These are phyloP conservation scores for Cryphonectria radicalis DNA, from an alignment of 2,329 filamentous ascomycete genomes.

Conservation along the genomic window DNA sequence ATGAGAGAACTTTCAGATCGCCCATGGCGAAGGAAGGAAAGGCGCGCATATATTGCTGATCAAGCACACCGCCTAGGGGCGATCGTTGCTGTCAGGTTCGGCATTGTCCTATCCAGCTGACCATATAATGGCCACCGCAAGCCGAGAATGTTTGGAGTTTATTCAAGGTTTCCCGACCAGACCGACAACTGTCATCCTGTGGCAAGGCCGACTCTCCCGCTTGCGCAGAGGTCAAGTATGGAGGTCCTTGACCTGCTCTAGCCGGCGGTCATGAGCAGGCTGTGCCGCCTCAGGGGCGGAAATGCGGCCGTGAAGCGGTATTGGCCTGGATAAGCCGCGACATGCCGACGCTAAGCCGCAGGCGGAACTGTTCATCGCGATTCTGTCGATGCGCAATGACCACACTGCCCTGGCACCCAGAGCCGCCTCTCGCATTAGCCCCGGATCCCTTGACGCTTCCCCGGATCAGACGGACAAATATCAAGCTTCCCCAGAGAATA, in stretches of 20 bases:
- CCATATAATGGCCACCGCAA: conserved; percentile 15
- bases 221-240: conserved; percentile 17
- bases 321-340: conserved; percentile 22
- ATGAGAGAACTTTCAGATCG: not conserved
- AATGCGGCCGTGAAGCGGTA: conserved; percentile 24
- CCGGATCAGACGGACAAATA: conserved; percentile 10
- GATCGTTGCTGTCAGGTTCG: not conserved
- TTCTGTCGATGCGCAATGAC: not conserved
- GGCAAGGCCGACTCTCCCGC: conserved; percentile 16
- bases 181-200: conserved; percentile 5
- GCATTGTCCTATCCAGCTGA: conserved; percentile 10
- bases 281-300: conserved; percentile 17
- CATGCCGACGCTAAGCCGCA: conserved; percentile 28
- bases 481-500: conserved; percentile 8
- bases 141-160: conserved; percentile 21
- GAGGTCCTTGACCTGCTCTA: conserved; percentile 21
- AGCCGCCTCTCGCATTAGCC: conserved; percentile 2
- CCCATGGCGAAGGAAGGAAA: conserved; percentile 5
- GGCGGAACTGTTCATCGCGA: conserved; percentile 15
- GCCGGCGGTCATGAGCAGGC: conserved; percentile 19
- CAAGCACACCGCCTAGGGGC: not conserved
- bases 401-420: not conserved
- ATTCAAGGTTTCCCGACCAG: not conserved
- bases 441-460: conserved; percentile 1
- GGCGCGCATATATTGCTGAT: conserved; percentile 22